These are phyloP conservation scores for Trichoderma asperellum DNA, from an alignment of 2,329 filamentous ascomycete species.

Conservation along the genomic window DNA sequence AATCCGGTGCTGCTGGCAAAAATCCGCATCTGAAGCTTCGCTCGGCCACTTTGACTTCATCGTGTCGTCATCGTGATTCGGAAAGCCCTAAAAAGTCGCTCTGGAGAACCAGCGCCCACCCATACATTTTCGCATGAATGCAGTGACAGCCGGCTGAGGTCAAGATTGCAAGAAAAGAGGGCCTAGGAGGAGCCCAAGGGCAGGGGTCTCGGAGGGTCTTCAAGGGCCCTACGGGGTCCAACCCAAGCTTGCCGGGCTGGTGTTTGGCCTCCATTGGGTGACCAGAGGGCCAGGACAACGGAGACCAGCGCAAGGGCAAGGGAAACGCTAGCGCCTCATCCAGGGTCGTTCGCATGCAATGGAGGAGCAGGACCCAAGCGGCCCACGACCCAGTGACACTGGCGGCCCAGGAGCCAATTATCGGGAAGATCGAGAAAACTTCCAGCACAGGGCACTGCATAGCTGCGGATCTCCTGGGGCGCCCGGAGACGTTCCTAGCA, in stretches of 20 bases:
- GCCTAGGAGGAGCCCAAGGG: background rate
- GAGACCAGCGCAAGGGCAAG: conserved; percentile 16
- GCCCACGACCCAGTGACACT: background rate
- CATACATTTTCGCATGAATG: conserved; percentile 11
- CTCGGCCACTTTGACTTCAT: conserved; percentile 22
- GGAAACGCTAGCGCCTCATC: conserved; percentile 34
- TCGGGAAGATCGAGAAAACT: conserved; percentile 41
- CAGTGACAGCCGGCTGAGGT: conserved; percentile 22
- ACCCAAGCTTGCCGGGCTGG: background rate
- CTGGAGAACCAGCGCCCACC: background rate
- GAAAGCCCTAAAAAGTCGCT: conserved; percentile 1
- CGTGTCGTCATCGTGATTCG: conserved; percentile 19
- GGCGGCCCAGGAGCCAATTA: conserved; percentile 39
- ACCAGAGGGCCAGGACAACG: background rate
- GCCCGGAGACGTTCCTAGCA: conserved; percentile 25
- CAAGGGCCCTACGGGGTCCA: conserved; percentile 4
- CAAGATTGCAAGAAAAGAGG: conserved; percentile 7
- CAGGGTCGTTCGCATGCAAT: conserved; percentile 37
- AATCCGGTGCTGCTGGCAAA: conserved; percentile 13
- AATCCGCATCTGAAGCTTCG: conserved; percentile 14
- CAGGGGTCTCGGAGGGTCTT: background rate
- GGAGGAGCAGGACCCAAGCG: conserved; percentile 31
- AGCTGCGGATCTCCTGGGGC: conserved; percentile 24
- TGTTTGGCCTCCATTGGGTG: background rate
- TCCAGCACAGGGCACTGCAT: conserved; percentile 3